Base-by-base conservation (phyloP, 768 basidiomycete genomes). In the Dendrothele bispora region DNA sequence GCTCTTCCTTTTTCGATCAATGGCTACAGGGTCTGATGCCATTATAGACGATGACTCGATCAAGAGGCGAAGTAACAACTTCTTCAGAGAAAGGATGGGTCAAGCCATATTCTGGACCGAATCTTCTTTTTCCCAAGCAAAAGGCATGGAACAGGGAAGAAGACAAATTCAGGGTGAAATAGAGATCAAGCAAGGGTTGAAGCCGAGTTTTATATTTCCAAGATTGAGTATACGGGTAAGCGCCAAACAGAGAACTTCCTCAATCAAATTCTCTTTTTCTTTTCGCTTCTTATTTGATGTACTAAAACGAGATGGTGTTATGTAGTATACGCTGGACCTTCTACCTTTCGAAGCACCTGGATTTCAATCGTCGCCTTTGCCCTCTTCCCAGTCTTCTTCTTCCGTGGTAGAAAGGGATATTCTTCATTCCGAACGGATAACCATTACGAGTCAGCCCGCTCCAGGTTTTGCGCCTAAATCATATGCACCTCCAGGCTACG, bases 401-500 rank as follows among this genome's bases (percentile, higher is more conserved):
- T 8, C n/a, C 3, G 2, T 38, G 10, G 24, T 26, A 20, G 46
- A 29, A 39, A 27, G 39, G 12, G 17, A 36, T 21, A 21, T 29
- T 2, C 40, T 49, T n/a, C 39, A 41, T 35, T 49, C 48, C n/a
- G 48, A 42, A 20, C n/a, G 14, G n/a, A 22, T 44, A 14, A 26
- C 43, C 17, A 44, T 29, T 17, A 28, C 29, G 20, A 46, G 61
- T 46, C 64, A 66, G 39, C 68, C 71, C 22, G 56, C 71, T 4
- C 61, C 63, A 12, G 77, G 78, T 7, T 47, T 77, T 34, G 44
- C 54, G 1, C 64, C 70, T 14, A 64, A 65, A 28, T 78, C 79
- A 20, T 74, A 73, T 52, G 73, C 75, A 4, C 83, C 81, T 3
- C 79, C 79, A 8, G 77, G 75, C 18, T 82, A 81, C 48, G 66